phyloP scores from a whole-genome alignment of 176 grass and related monocot species.

The Microstegium vimineum region DNA sequence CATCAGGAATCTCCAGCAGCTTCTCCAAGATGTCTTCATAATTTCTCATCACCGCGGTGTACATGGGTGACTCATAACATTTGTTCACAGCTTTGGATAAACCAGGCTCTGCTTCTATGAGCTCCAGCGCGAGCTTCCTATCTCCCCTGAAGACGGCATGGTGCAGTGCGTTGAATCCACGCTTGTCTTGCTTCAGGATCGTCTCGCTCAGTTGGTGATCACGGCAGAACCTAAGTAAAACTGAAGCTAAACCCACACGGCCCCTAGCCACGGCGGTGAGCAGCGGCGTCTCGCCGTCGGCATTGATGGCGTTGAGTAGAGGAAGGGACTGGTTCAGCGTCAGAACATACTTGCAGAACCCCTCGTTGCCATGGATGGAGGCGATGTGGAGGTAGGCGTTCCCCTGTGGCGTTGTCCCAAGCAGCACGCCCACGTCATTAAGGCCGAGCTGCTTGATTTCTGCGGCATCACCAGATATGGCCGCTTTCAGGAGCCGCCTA shows the following conservation, averaged over 20 bases:
- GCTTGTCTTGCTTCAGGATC: neutral
- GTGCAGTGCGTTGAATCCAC: conserved; percentile 9
- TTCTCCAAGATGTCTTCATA: neutral
- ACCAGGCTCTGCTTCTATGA: neutral
- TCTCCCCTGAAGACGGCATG: neutral
- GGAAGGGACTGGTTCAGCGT: too few relatives aligned
- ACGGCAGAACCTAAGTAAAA: neutral
- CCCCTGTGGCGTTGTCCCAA: too few relatives aligned
- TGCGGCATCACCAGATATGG: too few relatives aligned
- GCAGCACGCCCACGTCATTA: too few relatives aligned
- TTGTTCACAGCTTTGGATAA: neutral
- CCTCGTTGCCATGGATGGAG: too few relatives aligned
- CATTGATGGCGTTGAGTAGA: neutral
- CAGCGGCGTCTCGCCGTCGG: neutral
- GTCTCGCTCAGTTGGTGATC: fast-evolving
- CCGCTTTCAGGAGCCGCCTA: too few relatives aligned
- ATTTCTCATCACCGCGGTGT: neutral
- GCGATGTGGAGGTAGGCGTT: too few relatives aligned
- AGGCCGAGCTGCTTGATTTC: fast-evolving
- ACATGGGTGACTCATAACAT: conserved; percentile 1
- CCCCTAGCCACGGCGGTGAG: neutral
- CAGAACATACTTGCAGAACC: too few relatives aligned
- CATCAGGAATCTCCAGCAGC: neutral
- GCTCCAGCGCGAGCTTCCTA: neutral
- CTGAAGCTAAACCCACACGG: neutral